Conservation (phyloP, 805 yeast species). For the Schwanniomyces vanrijiae region DNA sequence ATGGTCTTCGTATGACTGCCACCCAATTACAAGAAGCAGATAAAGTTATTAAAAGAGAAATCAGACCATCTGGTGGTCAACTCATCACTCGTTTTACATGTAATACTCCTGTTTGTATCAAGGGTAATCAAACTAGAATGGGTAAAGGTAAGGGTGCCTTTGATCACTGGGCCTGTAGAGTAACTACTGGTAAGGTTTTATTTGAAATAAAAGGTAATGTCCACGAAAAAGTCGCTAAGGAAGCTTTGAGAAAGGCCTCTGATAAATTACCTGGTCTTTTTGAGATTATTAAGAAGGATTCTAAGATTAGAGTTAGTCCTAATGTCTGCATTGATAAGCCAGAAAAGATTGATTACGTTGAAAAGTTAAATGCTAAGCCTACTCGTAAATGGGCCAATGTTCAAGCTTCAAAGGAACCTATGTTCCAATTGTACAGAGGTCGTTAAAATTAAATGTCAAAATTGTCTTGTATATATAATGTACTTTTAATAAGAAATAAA, state of each 20-base stretch:
- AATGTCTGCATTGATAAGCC: constrained; percentile 51
- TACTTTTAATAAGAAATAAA: not conserved
- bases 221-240: constrained; percentile 88
- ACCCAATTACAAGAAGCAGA: constrained; percentile 91
- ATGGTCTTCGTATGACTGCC: constrained; percentile 83
- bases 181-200: constrained; percentile 90
- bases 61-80: constrained; percentile 75
- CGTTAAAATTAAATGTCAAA: constrained; percentile 35
- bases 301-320: constrained; percentile 72
- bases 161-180: constrained; percentile 95
- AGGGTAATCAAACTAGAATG: constrained; percentile 99
- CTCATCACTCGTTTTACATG: constrained; percentile 81
- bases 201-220: constrained; percentile 81
- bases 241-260: constrained; percentile 86
- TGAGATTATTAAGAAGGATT: constrained; percentile 71
- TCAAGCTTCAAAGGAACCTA: constrained; percentile 47
- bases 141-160: constrained; percentile 99
- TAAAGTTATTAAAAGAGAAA: constrained; percentile 75
- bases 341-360: constrained; percentile 51
- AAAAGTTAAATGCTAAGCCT: constrained; percentile 58
- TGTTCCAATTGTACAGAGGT: constrained; percentile 61
- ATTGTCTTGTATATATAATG: not conserved
- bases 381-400: constrained; percentile 61
- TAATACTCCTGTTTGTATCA: constrained; percentile 86
- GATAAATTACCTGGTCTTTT: constrained; percentile 90